These are phyloP conservation scores for Scheffersomyces stipitis DNA, from an alignment of 805 yeast species.

Conservation along the genomic window DNA sequence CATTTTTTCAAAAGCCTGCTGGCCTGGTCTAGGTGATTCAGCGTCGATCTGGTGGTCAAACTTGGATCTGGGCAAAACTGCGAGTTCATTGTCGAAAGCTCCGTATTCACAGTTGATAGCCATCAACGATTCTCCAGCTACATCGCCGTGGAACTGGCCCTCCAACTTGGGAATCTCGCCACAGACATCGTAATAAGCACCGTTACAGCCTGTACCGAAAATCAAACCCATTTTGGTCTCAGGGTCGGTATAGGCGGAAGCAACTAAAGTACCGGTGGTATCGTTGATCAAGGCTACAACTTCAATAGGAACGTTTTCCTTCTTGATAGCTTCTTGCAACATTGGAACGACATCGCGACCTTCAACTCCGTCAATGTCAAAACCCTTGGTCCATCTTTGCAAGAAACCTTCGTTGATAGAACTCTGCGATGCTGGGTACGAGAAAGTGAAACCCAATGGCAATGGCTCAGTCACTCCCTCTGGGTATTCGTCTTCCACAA, in stretches of 20 bases:
- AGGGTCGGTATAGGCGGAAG: slow-evolving; percentile 89
- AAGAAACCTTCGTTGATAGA: slow-evolving; percentile 83
- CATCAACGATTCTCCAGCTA: slow-evolving; percentile 68
- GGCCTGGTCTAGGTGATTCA: slow-evolving; percentile 93
- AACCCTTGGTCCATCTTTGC: slow-evolving; percentile 98
- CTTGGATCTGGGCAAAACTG: slow-evolving; percentile 82
- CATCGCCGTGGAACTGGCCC: slow-evolving; percentile 65
- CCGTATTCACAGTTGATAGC: slow-evolving; percentile 99
- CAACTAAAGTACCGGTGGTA: slow-evolving; percentile 95
- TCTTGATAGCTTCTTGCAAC: slow-evolving; percentile 74
- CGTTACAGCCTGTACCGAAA: slow-evolving; percentile 97
- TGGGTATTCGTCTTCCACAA: slow-evolving; percentile 67
- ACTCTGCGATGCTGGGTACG: slow-evolving; percentile 83
- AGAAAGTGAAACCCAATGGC: slow-evolving; percentile 88
- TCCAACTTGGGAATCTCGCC: slow-evolving; percentile 76
- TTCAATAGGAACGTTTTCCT: slow-evolving; percentile 67
- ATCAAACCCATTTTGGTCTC: slow-evolving; percentile 91
- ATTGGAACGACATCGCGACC: slow-evolving; percentile 92
- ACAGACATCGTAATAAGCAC: slow-evolving; percentile 86
- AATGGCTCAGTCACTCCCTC: slow-evolving; percentile 55
- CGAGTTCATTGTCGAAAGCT: slow-evolving; percentile 90
- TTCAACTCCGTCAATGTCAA: slow-evolving; percentile 89
- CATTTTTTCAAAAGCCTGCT: slow-evolving; percentile 96
- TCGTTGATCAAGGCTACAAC: slow-evolving; percentile 94
- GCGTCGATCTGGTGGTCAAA: slow-evolving; percentile 79